Evolutionary conservation across 2,329 filamentous ascomycete species (phyloP), one percentile per base, ranked within the genome.

Genomic region (Hypoxylon sp.): DNA sequence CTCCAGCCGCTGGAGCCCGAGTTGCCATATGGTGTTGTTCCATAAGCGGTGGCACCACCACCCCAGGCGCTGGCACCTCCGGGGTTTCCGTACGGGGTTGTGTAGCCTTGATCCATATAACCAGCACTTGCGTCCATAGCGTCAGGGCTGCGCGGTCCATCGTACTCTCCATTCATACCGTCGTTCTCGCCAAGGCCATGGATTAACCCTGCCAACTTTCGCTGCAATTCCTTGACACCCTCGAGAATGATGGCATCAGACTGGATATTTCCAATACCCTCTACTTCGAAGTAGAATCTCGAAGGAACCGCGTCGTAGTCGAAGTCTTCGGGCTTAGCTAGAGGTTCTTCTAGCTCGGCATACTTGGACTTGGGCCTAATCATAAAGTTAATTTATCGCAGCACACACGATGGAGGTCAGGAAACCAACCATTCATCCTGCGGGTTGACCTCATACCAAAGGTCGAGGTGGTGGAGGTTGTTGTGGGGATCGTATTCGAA

Each of bases 401-500:
- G 14, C 28, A 6, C 55, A 38, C 12, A 45, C 1, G n/a, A 11
- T 7, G 6, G 40, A 57, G 61, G 38, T 18, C 3, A 22, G 42
- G 50, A 38, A 44, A 81, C 89, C 79, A 82, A 96, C 94, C 94
- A 97, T 84, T 97, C 95, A 74, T 89, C 86, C 63, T 87, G 85
- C 1, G 92, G 80, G 79, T 96, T 91, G 71, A 90, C 87, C 83
- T 99, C 96, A 77, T 93, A 97, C 96, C 96, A 99, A 79, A 97
- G 88, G 75, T 97, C 93, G 59, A 96, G 85, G 80, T 99, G 96
- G 70, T 90, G 88, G 70, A 99, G 83, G 81, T 97, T 97, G 82
- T 99, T 99, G 79, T 96, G 92, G 65, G 96, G 96, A 78, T 99
- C 96, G 79, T 99, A 99, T 80, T 99, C 96, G 77, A 99, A 99